Evolutionary conservation across 2,329 filamentous ascomycete genomes (phyloP), one percentile per base, ranked within the genome.

Genomic region (Leptosphaerulina australis): DNA sequence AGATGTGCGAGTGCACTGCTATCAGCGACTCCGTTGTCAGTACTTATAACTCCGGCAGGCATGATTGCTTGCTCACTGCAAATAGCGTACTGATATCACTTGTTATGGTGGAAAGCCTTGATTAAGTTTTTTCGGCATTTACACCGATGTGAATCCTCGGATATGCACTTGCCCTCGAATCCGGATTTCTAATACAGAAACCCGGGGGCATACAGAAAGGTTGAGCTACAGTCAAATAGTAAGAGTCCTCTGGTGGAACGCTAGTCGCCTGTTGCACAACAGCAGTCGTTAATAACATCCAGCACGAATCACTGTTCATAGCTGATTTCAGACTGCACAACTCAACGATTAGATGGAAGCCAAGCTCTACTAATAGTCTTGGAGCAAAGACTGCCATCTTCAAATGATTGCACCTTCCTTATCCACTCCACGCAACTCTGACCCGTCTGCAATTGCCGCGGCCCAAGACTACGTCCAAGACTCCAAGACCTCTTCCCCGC

Each of bases 401-500:
- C 17, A 20, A 36, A 40, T 40, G 29, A 35, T 20, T 10, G 31
- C 36, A 51, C 48, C 41, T 51, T 45, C 41, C 41, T 46, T 41
- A 45, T 51, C 14, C 21, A 41, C 15, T 36, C 22, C 25, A 44
- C 39, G 35, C 29, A 45, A 45, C 36, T 20, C 31, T 15, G 31
- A 12, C 26, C 43, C 31, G 43, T 33, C 22, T 47, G 37, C 37
- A 43, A 52, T 38, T 51, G 43, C 49, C 49, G 49, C 43, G 43
- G 38, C 43, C 52, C 51, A 53, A 48, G 45, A 52, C 49, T 26
- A 38, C n/a, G 10, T 40, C 56, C 53, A 58, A 55, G 50, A 53
- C 20, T 34, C 47, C 56, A 55, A 58, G 53, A 48, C 37, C 28
- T 44, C 31, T 56, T 58, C 56, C 56, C 56, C 56, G 56, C 56